phyloP scores from a whole-genome alignment of 1,284 basidiomycete genomes.

The Moniliella sp. region DNA sequence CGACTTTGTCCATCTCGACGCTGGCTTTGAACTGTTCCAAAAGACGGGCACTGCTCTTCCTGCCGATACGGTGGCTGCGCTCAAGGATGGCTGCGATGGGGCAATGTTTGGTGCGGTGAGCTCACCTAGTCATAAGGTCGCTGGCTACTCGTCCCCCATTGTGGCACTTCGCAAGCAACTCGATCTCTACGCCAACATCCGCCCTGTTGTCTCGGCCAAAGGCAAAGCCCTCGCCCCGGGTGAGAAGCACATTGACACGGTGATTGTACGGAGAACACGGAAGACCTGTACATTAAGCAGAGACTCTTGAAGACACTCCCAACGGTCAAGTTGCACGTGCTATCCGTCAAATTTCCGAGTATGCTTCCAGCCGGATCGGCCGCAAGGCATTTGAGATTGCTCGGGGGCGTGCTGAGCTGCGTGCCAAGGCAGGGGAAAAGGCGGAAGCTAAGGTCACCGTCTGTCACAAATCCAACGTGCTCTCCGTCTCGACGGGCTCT shows the following conservation, averaged over 20 bases:
- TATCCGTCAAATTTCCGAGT: slow-evolving; percentile 76
- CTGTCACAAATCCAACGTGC: slow-evolving; percentile 54
- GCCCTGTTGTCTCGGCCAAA: slow-evolving; percentile 48
- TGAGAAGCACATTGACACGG: slow-evolving; percentile 50
- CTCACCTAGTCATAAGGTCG: slow-evolving; percentile 81
- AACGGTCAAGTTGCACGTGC: slow-evolving; percentile 69
- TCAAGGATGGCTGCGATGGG: slow-evolving; percentile 71
- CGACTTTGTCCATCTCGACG: slow-evolving; percentile 64
- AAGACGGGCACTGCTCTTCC: slow-evolving; percentile 69
- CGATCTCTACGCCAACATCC: slow-evolving; percentile 86
- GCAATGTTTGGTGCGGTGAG: slow-evolving; percentile 81
- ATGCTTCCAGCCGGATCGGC: slow-evolving; percentile 72
- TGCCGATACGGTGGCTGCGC: slow-evolving; percentile 59
- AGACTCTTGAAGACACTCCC: slow-evolving; percentile 37
- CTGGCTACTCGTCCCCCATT: slow-evolving; percentile 80
- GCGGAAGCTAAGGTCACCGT: slow-evolving; percentile 30
- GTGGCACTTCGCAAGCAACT: slow-evolving; percentile 84
- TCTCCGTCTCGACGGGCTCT: slow-evolving; percentile 87
- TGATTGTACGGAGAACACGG: slow-evolving; percentile 97
- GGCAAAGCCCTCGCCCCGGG: slow-evolving; percentile 21
- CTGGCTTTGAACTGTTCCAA: slow-evolving; percentile 85
- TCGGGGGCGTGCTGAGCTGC: slow-evolving; percentile 33
- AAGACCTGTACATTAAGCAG: slow-evolving; percentile 95
- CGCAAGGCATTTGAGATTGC: slow-evolving; percentile 87
- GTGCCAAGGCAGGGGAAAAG: slow-evolving; percentile 12